These are phyloP conservation scores for Fusarium sp. DNA, from an alignment of 2,329 filamentous ascomycete genomes.

Conservation along the genomic window DNA sequence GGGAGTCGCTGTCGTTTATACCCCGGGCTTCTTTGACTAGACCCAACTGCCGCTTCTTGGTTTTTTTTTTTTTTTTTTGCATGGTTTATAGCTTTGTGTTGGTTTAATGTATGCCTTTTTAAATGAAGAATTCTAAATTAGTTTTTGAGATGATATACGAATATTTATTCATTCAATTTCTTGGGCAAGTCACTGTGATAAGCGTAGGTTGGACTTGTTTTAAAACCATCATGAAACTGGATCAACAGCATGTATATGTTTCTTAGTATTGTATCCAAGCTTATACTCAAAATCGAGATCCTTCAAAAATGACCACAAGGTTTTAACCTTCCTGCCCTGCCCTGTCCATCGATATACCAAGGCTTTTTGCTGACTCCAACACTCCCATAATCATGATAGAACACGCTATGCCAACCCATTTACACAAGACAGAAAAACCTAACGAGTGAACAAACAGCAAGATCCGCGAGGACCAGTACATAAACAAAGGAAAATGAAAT, in stretches of 20 bases:
- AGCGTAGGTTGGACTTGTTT: background rate
- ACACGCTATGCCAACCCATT: slow-evolving; percentile 28
- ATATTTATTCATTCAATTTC: slow-evolving; percentile 34
- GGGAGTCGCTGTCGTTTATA: slow-evolving; percentile 40
- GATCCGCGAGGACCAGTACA: background rate
- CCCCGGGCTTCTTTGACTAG: slow-evolving; percentile 26
- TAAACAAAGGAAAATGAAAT: slow-evolving; percentile 14
- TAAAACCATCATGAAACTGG: background rate
- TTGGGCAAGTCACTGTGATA: background rate
- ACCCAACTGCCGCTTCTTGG: slow-evolving; percentile 9
- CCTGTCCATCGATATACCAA: slow-evolving; percentile 1
- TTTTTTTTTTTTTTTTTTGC: slow-evolving; percentile 8
- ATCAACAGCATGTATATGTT: slow-evolving; percentile 4
- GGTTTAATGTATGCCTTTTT: slow-evolving; percentile 6
- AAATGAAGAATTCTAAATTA: slow-evolving; percentile 23
- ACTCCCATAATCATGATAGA: slow-evolving; percentile 24
- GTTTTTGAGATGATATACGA: slow-evolving; percentile 36
- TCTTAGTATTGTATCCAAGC: slow-evolving; percentile 2
- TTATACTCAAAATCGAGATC: background rate
- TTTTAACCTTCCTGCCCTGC: slow-evolving; percentile 1
- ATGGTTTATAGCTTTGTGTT: slow-evolving; percentile 7
- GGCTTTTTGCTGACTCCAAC: slow-evolving; percentile 27
- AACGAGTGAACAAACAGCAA: slow-evolving; percentile 24
- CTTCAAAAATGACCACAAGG: background rate
- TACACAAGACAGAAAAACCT: slow-evolving; percentile 21